Evolutionary conservation across 2,329 filamentous ascomycete genomes (phyloP).

Genomic region (Exophiala spinifera): DNA sequence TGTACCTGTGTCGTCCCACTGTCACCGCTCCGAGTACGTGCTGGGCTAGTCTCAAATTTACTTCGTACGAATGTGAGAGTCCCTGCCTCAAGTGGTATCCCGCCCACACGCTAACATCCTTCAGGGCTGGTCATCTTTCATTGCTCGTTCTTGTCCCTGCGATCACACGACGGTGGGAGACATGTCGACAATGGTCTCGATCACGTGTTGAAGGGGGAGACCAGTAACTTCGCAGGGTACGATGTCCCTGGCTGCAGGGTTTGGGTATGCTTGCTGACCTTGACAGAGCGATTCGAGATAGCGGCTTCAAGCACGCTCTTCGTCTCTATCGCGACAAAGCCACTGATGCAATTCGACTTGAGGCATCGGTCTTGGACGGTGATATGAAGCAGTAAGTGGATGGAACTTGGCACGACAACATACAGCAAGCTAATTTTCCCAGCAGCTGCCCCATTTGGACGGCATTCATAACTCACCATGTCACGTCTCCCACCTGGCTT

Average conservation of each 20-base stretch:
- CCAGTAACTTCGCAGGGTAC: conserved; percentile 51
- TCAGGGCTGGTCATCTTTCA: conserved; percentile 57
- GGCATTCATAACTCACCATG: conserved; percentile 51
- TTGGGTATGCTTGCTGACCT: not conserved
- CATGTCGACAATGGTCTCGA: conserved; percentile 42
- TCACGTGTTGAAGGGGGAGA: conserved; percentile 49
- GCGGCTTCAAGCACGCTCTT: conserved; percentile 52
- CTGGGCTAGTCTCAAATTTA: conserved; percentile 56
- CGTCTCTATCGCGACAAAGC: conserved; percentile 53
- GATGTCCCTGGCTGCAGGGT: conserved; percentile 15
- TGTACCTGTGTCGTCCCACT: conserved; percentile 40
- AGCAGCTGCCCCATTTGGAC: conserved; percentile 60
- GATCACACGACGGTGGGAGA: conserved; percentile 51
- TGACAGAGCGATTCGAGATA: conserved; percentile 52
- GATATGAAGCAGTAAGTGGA: conserved; percentile 46
- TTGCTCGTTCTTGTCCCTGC: conserved; percentile 56
- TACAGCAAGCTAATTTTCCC: conserved; percentile 5
- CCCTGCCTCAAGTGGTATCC: conserved; percentile 3
- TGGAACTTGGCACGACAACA: not conserved
- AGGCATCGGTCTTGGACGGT: conserved; percentile 55
- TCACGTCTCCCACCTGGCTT: conserved; percentile 49
- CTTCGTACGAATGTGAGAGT: conserved; percentile 50
- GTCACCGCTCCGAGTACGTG: conserved; percentile 29
- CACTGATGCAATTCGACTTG: conserved; percentile 53
- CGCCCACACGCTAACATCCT: not conserved